These are phyloP conservation scores for Anthracocystis setariae DNA, from an alignment of 1,284 basidiomycete species.

Conservation along the genomic window DNA sequence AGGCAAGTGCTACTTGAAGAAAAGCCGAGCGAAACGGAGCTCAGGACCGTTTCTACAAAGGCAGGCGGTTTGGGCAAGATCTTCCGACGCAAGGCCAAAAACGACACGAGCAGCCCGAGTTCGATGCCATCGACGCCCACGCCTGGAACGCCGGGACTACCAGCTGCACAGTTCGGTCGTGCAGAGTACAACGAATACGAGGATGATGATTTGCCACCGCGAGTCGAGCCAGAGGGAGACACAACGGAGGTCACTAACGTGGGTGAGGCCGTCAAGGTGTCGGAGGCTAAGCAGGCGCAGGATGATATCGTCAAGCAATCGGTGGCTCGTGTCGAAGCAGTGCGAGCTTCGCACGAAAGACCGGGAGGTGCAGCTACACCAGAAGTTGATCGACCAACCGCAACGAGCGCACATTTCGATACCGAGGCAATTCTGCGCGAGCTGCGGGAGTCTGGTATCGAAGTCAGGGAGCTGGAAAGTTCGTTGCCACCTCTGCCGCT, in stretches of 20 bases:
- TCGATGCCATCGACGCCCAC: conserved; percentile 16
- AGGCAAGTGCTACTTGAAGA: conserved; percentile 53
- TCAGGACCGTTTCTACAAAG: conserved; percentile 51
- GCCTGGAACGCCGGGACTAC: conserved; percentile 8
- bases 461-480: conserved; percentile 59
- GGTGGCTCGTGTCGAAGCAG: conserved; percentile 32
- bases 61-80: conserved; percentile 59
- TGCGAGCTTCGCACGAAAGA: conserved; percentile 29
- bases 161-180: conserved; percentile 6
- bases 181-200: conserved; percentile 55
- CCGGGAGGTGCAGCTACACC: conserved; percentile 33
- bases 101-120: conserved; percentile 14
- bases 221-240: conserved; percentile 26
- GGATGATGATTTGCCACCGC: conserved; percentile 58
- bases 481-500: conserved; percentile 56
- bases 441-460: conserved; percentile 58
- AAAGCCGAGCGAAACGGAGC: conserved; percentile 27
- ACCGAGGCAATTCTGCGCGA: conserved; percentile 61
- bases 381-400: conserved; percentile 38
- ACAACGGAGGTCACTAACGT: not conserved
- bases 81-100: conserved; percentile 43
- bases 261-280: conserved; percentile 8
- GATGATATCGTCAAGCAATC: conserved; percentile 42
- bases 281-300: conserved; percentile 30
- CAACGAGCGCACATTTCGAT: conserved; percentile 49